Base-by-base conservation (phyloP, 106 monocot species). In the Iris macrosiphon region DNA sequence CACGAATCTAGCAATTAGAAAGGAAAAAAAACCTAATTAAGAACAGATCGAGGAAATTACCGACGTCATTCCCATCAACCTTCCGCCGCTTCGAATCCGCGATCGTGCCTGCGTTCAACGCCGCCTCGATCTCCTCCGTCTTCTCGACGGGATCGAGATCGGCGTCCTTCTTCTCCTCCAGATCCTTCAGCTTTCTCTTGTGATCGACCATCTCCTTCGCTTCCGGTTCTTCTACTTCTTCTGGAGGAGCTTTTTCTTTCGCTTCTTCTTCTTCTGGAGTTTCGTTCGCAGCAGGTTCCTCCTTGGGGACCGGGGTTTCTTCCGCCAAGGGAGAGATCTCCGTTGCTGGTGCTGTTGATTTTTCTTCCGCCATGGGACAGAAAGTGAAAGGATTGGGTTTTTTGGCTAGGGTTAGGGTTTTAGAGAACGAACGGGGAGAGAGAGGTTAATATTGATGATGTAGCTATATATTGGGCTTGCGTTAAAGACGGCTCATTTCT, bases 151-250 rank as follows among this genome's bases (percentile, higher is more conserved):
- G 48, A 1, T 11, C 2, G 29, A 39, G 2, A 19, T 45, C 39
- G 55, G 39, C 55, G n/a, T n/a, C n/a, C n/a, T n/a, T n/a, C 58
- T 64, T 64, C 42, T 49, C 47, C 31, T 57, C 50, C 1, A 72
- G 40, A 42, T 72, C 72, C 15, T 60, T 54, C 19, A 65, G 61
- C 60, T 76, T 76, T 47, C 76, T 52, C 65, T 76, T 76, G 55
- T 60, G 51, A 48, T 67, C 74, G 45, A 17, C 22, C 45, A 45
- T 17, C 21, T 5, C 0, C 3, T 6, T 2, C 19, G 5, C 45
- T 4, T 45, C 22, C 24, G 34, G 4, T 35, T 11, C 40, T 27
- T 40, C 57, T 19, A 27, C 49, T n/a, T 52, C 52, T 12, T 57
- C 57, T 1, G 7, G 15, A 14, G 57, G 57, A 41, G 57, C 57